Conservation (phyloP, 2,329 filamentous ascomycete genomes). For the Claviceps purpurea region DNA sequence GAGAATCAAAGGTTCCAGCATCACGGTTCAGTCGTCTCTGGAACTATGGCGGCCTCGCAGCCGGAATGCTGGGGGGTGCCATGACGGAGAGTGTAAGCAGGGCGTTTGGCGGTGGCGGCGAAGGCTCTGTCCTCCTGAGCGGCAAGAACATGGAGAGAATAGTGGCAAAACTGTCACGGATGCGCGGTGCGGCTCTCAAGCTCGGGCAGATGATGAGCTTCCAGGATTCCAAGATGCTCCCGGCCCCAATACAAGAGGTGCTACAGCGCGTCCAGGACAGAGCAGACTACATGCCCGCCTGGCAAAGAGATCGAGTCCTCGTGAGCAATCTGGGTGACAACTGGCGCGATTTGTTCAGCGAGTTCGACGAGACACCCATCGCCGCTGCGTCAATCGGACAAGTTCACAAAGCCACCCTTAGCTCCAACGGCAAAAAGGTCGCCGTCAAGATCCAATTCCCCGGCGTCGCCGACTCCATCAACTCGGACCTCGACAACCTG, state of each 20-base stretch:
- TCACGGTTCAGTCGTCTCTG: constrained; percentile 77
- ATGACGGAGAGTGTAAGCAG: constrained; percentile 75
- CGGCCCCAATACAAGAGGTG: constrained; percentile 73
- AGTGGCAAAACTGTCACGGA: constrained; percentile 82
- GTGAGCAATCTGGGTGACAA: constrained; percentile 62
- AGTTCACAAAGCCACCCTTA: constrained; percentile 75
- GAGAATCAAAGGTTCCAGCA: constrained; percentile 82
- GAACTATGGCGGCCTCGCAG: constrained; percentile 89
- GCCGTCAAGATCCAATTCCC: constrained; percentile 98
- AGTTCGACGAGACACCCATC: constrained; percentile 83
- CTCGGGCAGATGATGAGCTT: constrained; percentile 97
- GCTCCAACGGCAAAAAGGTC: constrained; percentile 59
- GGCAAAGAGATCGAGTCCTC: constrained; percentile 79
- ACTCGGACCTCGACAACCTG: constrained; percentile 90
- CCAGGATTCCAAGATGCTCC: constrained; percentile 92
- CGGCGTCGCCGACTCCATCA: constrained; percentile 88
- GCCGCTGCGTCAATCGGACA: constrained; percentile 96
- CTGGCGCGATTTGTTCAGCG: constrained; percentile 72
- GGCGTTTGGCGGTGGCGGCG: constrained; percentile 51
- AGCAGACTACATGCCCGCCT: constrained; percentile 95
- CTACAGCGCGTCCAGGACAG: constrained; percentile 90
- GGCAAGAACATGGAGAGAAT: constrained; percentile 84
- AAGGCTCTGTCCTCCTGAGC: constrained; percentile 76
- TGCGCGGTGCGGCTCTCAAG: constrained; percentile 95
- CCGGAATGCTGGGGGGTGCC: constrained; percentile 89